Evolutionary conservation across 176 grass and related monocot genomes (phyloP).

Genomic region (Tillandsia leiboldiana): DNA sequence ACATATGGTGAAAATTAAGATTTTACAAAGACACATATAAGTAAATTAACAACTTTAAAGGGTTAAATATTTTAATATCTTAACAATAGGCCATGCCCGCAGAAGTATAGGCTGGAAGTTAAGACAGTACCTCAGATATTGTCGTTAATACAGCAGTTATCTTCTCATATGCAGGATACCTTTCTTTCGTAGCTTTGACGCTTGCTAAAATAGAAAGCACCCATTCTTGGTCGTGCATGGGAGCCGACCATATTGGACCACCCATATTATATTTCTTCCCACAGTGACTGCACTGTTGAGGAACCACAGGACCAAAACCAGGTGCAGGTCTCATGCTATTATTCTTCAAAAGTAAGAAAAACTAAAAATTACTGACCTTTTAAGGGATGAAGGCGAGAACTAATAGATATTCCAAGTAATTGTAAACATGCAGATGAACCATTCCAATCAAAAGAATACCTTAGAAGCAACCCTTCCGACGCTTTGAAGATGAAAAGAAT

Average conservation of each 20-base stretch:
- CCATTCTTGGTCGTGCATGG: constrained; percentile 96
- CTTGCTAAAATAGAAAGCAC: constrained; percentile 60
- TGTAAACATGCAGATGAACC: neutral
- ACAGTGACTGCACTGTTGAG: constrained; percentile 77
- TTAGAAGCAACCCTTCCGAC: constrained; percentile 67
- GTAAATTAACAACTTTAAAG: too few species aligned
- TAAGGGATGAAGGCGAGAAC: neutral
- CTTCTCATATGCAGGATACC: constrained; percentile 84
- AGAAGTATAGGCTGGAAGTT: neutral
- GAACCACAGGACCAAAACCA: constrained; percentile 81
- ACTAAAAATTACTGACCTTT: constrained; percentile 14
- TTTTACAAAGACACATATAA: too few species aligned
- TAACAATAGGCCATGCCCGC: neutral
- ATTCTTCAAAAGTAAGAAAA: constrained; percentile 44
- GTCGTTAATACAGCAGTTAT: constrained; percentile 71
- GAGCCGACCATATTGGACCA: constrained; percentile 93
- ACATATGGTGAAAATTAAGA: too few species aligned
- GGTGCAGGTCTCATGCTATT: constrained; percentile 71
- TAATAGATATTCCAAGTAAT: neutral
- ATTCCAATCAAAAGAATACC: constrained; percentile 25
- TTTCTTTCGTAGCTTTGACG: constrained; percentile 57
- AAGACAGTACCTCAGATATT: constrained; percentile 58
- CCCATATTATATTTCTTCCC: constrained; percentile 92
- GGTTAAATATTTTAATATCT: neutral
- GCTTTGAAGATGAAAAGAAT: constrained; percentile 91